Evolutionary conservation across 257 asterid species (phyloP).

Genomic region (Solanum peruvianum): DNA sequence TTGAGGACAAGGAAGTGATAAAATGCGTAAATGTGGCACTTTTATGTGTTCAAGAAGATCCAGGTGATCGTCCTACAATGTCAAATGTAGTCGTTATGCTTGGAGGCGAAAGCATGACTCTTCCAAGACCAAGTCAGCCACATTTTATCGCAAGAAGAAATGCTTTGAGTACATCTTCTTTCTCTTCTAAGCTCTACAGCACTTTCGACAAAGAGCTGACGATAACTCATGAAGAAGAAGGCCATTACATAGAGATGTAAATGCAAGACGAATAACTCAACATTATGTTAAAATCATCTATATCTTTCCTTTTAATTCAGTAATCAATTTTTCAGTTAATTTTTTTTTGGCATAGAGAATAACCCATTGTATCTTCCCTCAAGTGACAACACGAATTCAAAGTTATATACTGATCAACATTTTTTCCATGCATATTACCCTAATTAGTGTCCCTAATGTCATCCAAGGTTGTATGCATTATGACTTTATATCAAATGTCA

Average conservation of each 20-base stretch:
- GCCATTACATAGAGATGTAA: background rate
- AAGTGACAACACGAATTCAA: background rate
- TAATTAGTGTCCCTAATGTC: background rate
- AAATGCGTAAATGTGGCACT: conserved; percentile 16
- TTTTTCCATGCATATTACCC: background rate
- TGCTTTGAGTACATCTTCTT: background rate
- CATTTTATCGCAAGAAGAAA: conserved; percentile 1
- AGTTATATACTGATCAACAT: background rate
- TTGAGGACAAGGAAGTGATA: background rate
- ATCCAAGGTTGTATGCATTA: background rate
- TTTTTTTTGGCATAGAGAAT: background rate
- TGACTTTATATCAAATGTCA: background rate
- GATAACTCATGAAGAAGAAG: background rate
- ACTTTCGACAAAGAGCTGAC: background rate
- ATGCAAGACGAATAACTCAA: background rate
- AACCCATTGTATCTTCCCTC: background rate
- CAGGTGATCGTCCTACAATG: conserved; percentile 21
- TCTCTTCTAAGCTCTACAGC: background rate
- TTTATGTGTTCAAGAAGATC: conserved; percentile 24
- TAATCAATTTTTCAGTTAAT: background rate
- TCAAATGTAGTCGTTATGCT: conserved; percentile 14
- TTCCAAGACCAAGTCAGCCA: conserved; percentile 17
- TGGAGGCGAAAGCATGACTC: conserved; percentile 1
- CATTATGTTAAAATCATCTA: background rate
- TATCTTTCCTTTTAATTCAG: background rate